Evolutionary conservation across 1,284 basidiomycete genomes (phyloP), one percentile per base, ranked within the genome.

Genomic region (Phenoliferia sp.): DNA sequence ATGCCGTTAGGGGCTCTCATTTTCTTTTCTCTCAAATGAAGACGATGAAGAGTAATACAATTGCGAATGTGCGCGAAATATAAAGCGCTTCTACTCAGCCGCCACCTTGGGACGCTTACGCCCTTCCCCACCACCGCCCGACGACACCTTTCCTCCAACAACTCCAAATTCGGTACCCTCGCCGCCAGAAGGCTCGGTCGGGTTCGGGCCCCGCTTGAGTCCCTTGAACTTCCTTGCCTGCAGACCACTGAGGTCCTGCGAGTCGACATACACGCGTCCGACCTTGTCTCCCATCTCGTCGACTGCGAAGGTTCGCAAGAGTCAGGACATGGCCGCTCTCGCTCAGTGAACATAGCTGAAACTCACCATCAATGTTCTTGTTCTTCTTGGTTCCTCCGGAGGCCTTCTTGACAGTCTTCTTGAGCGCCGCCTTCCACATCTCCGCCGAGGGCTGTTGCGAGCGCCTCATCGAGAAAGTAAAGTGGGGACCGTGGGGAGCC

Each of bases 261-360:
- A 90, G 66, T 83, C 91, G 59, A 99, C 80, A 80, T 98, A 95
- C 62, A 99, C 86, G 69, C 88, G 84, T 58, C 94, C 95, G 73
- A 96, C 86, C 80, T 94, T 81, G 80, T 99, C 93, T 64, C 95
- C 95, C 95, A 98, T 97, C 79, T 92, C 92, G 82, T 99, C 94
- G 71, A 94, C 91, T 82, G 95, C 92, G 78, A 29, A 19, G 16
- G 16, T 19, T 31, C 28, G n/a, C 4, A 15, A 63, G 34, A 22
- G 48, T 55, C 17, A 57, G 59, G n/a, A n/a, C n/a, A n/a, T n/a
- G n/a, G n/a, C 10, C 17, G 32, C 28, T 17, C 32, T 16, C 22
- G 50, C 17, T 36, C 2, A 17, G 26, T 31, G 26, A 33, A 55
- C 31, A 7, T 26, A 44, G 44, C 12, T 9, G 28, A 15, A 15